Evolutionary conservation across 139 green algal species (phyloP).

Genomic region (Bryopsis sp.): DNA sequence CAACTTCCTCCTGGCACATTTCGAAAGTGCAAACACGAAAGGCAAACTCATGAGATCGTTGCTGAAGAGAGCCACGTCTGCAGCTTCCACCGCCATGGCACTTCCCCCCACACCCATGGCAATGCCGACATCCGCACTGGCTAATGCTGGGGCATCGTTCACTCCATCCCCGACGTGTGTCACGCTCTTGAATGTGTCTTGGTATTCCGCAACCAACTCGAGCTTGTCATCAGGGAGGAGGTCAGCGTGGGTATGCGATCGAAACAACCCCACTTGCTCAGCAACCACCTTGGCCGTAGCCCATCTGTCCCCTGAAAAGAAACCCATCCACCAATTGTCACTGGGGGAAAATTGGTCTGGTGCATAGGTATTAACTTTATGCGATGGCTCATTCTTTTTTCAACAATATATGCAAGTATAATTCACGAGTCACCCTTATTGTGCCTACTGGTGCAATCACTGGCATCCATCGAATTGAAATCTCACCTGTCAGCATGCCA

Average conservation of each 20-base stretch:
- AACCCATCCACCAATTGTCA: conserved; percentile 15
- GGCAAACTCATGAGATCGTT: conserved; percentile 38
- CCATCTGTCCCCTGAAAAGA: conserved; percentile 55
- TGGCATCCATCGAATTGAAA: too few relatives aligned
- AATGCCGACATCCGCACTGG: conserved; percentile 37
- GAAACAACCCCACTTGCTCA: conserved; percentile 32
- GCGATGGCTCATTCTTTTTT: too few relatives aligned
- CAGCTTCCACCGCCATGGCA: conserved; percentile 54
- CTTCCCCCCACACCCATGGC: conserved; percentile 54
- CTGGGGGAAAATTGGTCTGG: background rate
- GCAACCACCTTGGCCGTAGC: conserved; percentile 29
- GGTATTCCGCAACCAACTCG: conserved; percentile 11
- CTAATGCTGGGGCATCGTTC: conserved; percentile 54
- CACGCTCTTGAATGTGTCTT: conserved; percentile 12
- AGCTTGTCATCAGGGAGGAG: conserved; percentile 45
- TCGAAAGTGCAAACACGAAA: conserved; percentile 23
- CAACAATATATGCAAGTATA: background rate
- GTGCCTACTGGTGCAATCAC: too few relatives aligned
- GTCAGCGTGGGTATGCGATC: conserved; percentile 18
- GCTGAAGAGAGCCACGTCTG: conserved; percentile 51
- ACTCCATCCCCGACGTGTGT: conserved; percentile 60
- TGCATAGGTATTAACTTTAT: background rate
- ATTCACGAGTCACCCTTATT: background rate
- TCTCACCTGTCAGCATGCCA: too few relatives aligned
- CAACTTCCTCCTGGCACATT: conserved; percentile 27